These are phyloP conservation scores for Tuber magnatum DNA, from an alignment of 495 filamentous ascomycete genomes.

Conservation along the genomic window DNA sequence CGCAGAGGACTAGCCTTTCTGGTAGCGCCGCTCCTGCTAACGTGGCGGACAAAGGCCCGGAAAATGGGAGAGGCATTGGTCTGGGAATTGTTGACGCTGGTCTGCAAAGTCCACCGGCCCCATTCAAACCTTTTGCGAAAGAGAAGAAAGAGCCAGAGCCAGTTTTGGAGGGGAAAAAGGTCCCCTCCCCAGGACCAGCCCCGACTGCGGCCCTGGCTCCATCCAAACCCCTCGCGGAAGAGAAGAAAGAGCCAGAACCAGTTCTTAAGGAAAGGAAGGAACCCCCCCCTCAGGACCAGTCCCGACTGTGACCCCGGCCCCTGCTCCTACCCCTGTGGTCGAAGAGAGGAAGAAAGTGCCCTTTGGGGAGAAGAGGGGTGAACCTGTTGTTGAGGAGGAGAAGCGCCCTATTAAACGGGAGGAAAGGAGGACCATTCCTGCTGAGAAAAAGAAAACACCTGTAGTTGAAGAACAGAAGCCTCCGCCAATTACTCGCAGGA, in stretches of 20 bases:
- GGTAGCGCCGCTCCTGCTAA: conserved; percentile 5
- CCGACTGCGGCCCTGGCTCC: conserved; percentile 6
- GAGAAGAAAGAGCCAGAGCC: neutral
- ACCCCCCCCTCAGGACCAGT: neutral
- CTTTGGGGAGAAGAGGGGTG: neutral
- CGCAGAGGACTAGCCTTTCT: conserved; percentile 24
- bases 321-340: too few species aligned
- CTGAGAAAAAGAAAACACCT: neutral
- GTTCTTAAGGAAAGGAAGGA: neutral
- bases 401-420: conserved; percentile 5
- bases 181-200: conserved; percentile 12
- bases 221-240: conserved; percentile 9
- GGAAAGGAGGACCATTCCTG: neutral
- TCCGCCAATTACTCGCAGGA: neutral
- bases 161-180: neutral
- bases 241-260: neutral
- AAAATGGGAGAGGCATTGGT: conserved; percentile 20
- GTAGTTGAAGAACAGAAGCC: conserved; percentile 18
- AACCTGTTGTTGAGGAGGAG: neutral
- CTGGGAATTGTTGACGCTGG: conserved; percentile 34
- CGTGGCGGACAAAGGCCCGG: conserved; percentile 11
- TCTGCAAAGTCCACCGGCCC: conserved; percentile 16
- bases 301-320: too few species aligned
- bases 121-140: conserved; percentile 10
- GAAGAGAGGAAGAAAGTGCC: too few species aligned